Evolutionary conservation across 2,329 filamentous ascomycete genomes (phyloP).

Genomic region (Cladosporium sp.): DNA sequence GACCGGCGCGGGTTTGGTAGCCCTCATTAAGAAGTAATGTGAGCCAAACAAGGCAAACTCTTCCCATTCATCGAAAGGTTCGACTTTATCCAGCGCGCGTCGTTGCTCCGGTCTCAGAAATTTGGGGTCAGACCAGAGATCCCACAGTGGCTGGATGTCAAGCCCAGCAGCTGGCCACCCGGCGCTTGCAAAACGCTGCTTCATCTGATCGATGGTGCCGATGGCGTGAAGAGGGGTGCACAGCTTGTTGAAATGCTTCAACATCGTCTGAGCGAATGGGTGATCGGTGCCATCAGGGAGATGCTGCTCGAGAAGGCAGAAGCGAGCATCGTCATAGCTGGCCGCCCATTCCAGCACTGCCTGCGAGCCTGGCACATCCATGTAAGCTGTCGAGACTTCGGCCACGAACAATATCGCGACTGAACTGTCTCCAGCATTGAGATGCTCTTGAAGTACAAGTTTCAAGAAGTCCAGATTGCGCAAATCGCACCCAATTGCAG

Average conservation of each 20-base stretch:
- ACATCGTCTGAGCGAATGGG: slow-evolving; percentile 83
- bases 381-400: slow-evolving; percentile 88
- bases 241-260: slow-evolving; percentile 75
- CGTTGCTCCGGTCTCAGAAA: slow-evolving; percentile 62
- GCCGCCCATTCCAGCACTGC: slow-evolving; percentile 74
- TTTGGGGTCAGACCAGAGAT: slow-evolving; percentile 67
- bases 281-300: slow-evolving; percentile 72
- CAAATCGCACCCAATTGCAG: slow-evolving; percentile 77
- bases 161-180: slow-evolving; percentile 59
- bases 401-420: slow-evolving; percentile 68
- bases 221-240: slow-evolving; percentile 74
- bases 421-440: slow-evolving; percentile 54
- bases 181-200: slow-evolving; percentile 59
- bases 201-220: slow-evolving; percentile 58
- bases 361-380: slow-evolving; percentile 70
- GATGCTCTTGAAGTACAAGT: slow-evolving; percentile 52
- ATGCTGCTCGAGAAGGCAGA: slow-evolving; percentile 83
- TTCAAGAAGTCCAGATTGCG: slow-evolving; percentile 61
- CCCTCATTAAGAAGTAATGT: slow-evolving; percentile 77
- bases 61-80: slow-evolving; percentile 95
- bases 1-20: slow-evolving; percentile 41
- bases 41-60: slow-evolving; percentile 80
- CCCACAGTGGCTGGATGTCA: slow-evolving; percentile 68
- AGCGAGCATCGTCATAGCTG: slow-evolving; percentile 64
- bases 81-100: slow-evolving; percentile 60